Percentiles rank a stretch among this genome's conserved stretches.
phyloP scores from a whole-genome alignment of 106 monocot species.

The Chionographis japonica region DNA sequence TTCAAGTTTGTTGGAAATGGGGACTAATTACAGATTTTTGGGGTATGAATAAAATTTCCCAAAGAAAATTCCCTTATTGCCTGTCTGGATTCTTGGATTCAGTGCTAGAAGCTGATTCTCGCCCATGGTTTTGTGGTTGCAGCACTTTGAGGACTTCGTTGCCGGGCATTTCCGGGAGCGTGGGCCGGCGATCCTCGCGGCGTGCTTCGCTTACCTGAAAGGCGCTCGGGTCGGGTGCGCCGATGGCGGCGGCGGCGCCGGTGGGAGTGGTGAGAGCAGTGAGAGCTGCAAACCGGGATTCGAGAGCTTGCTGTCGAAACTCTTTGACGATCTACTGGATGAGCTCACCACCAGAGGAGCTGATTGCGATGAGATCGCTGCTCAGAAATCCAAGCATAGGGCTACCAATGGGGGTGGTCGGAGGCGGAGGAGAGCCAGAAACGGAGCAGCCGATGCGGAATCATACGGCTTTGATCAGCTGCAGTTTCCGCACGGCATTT shows the following conservation, averaged over 20 bases:
- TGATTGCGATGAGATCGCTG: slow-evolving; percentile 26
- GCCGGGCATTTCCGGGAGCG: slow-evolving; percentile 20
- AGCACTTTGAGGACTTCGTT: slow-evolving; percentile 37
- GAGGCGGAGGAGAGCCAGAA: no score
- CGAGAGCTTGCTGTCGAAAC: slow-evolving; percentile 3
- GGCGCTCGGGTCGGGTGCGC: slow-evolving; percentile 7
- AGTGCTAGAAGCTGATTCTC: no score
- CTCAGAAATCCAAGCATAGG: slow-evolving; percentile 1
- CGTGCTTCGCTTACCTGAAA: slow-evolving; percentile 22
- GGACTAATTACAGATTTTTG: no score
- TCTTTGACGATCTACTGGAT: slow-evolving; percentile 25
- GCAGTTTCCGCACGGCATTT: no score
- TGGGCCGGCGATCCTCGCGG: slow-evolving; percentile 14
- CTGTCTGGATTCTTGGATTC: no score
- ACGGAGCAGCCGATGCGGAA: no score
- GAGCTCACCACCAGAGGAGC: slow-evolving; percentile 29
- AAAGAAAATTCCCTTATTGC: no score
- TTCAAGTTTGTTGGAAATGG: no score
- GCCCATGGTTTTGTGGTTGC: slow-evolving; percentile 2
- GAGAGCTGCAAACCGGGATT: slow-evolving; percentile 13
- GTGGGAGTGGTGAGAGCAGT: neutral
- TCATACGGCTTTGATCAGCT: no score
- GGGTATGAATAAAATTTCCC: no score
- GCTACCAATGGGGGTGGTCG: neutral
- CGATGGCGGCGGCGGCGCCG: neutral